A percentile compares a stretch with the other conserved stretches of the same genome.
Evolutionary conservation across 139 green algal genomes (phyloP).

Genomic region (Closterium sp.): DNA sequence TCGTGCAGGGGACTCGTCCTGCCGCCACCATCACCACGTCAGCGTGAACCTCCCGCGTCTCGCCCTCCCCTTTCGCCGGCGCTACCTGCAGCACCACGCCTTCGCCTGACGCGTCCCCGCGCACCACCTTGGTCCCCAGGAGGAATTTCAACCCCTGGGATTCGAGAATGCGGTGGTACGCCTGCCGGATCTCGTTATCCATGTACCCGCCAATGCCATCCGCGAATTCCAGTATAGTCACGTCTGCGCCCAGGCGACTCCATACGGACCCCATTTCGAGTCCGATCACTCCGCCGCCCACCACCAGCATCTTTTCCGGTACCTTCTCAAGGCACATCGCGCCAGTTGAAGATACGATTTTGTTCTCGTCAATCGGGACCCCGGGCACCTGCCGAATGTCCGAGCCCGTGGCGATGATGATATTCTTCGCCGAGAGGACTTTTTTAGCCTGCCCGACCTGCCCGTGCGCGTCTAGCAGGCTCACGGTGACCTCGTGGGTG

Average conservation of each 20-base stretch:
- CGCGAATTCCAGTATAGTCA: slow-evolving; percentile 95
- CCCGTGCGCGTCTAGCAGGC: slow-evolving; percentile 63
- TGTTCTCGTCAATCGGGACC: slow-evolving; percentile 88
- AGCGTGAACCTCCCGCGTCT: slow-evolving; percentile 67
- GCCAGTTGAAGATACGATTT: slow-evolving; percentile 93
- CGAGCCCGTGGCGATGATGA: slow-evolving; percentile 93
- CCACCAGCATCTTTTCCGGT: slow-evolving; percentile 88
- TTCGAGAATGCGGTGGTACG: slow-evolving; percentile 82
- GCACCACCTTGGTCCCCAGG: slow-evolving; percentile 68
- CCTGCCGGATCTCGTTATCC: slow-evolving; percentile 77
- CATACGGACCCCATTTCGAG: slow-evolving; percentile 98
- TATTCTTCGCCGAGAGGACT: slow-evolving; percentile 78
- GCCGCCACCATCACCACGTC: slow-evolving; percentile 91
- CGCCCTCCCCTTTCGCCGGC: slow-evolving; percentile 54
- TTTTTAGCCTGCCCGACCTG: slow-evolving; percentile 28
- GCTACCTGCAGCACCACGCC: slow-evolving; percentile 66
- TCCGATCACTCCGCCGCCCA: slow-evolving; percentile 92
- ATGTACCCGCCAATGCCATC: slow-evolving; percentile 87
- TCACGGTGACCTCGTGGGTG: slow-evolving; percentile 79
- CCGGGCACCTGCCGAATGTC: slow-evolving; percentile 73
- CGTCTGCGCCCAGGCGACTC: slow-evolving; percentile 79
- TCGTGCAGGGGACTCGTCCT: slow-evolving; percentile 58
- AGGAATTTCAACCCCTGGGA: slow-evolving; percentile 98
- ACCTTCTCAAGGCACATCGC: slow-evolving; percentile 83
- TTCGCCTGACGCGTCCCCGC: slow-evolving; percentile 59